Base-by-base conservation (phyloP, 352 stramenopile genomes). In the Peronospora farinosa region DNA sequence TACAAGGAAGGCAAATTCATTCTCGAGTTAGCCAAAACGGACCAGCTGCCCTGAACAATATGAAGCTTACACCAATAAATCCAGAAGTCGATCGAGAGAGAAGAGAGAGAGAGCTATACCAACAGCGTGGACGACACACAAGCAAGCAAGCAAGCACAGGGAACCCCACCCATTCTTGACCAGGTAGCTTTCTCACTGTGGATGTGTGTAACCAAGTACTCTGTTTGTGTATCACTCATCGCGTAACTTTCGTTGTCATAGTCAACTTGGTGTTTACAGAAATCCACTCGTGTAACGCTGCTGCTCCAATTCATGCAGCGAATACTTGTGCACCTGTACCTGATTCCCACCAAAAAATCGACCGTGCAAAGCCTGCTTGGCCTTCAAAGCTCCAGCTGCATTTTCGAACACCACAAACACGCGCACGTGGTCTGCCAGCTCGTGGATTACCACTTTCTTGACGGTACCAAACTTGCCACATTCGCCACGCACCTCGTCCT, bases 1-100 rank as follows among this genome's bases (percentile, higher is more conserved):
- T 98, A 98, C 76, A 98, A 98, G 65, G 91, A 97, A 69, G 92
- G 92, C 52, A 97, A 97, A 57, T 97, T 92, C 69, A 97, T 98
- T 63, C 85, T 98, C 51, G 92, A 98, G 66, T 91, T 97, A 56
- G 93, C 95, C 57, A 90, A 96, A 67, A 88, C 78, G 38, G 57
- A 80, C 40, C 73, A 77, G 50, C 40, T 61, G 54, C 51, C 59
- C 12, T 68, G 42, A 72, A 27, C 32, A 57, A 27, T 40, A 58
- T 8, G 57, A 41, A 51, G 47, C 48, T 53, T 60, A 60, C 49
- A 36, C 23, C 33, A 51, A 46, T 50, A 39, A 13, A 15, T 30
- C 5, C 43, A 48, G 8, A 23, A 40, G 23, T 12, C 9, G 17
- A 40, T 40, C 40, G 31, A 21, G 30, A 47, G 40, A 2, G 15